These are phyloP conservation scores for Exophiala spinifera DNA, from an alignment of 2,329 filamentous ascomycete species.

Conservation along the genomic window DNA sequence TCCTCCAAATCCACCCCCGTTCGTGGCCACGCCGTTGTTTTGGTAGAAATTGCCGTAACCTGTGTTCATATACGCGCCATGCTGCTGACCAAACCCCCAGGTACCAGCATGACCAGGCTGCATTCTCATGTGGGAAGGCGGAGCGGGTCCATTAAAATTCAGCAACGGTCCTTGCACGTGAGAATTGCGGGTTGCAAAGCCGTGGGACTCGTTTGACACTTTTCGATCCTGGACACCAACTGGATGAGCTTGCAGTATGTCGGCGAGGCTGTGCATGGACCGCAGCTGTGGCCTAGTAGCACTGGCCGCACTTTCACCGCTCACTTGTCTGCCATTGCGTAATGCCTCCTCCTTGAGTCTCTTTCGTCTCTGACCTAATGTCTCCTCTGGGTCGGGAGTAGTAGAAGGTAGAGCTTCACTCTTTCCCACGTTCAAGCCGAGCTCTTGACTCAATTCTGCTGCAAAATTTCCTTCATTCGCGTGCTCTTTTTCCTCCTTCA, in stretches of 20 bases:
- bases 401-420: constrained; percentile 26
- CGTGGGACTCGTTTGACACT: constrained; percentile 18
- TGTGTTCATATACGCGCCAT: constrained; percentile 7
- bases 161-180: constrained; percentile 2
- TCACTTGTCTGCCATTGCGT: constrained; percentile 9
- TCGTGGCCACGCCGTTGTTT: constrained; percentile 16
- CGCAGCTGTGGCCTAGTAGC: constrained; percentile 29
- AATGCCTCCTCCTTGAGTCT: constrained; percentile 44
- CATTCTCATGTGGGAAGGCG: not conserved
- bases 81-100: constrained; percentile 15
- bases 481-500: constrained; percentile 37
- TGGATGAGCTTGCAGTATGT: constrained; percentile 55
- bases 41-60: constrained; percentile 12
- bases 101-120: constrained; percentile 8
- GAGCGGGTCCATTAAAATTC: not conserved
- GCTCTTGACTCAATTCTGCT: constrained; percentile 41
- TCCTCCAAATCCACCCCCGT: not conserved
- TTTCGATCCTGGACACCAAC: constrained; percentile 29
- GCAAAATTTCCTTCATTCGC: constrained; percentile 41
- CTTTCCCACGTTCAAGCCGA: constrained; percentile 33
- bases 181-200: not conserved
- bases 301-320: not conserved
- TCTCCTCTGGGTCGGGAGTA: constrained; percentile 41
- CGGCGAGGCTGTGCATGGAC: constrained; percentile 46
- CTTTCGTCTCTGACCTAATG: constrained; percentile 44